Percentiles rank a stretch among this genome's conserved stretches.
These are phyloP conservation scores for Kwoniella sp. DNA, from an alignment of 768 basidiomycete species.

Conservation along the genomic window DNA sequence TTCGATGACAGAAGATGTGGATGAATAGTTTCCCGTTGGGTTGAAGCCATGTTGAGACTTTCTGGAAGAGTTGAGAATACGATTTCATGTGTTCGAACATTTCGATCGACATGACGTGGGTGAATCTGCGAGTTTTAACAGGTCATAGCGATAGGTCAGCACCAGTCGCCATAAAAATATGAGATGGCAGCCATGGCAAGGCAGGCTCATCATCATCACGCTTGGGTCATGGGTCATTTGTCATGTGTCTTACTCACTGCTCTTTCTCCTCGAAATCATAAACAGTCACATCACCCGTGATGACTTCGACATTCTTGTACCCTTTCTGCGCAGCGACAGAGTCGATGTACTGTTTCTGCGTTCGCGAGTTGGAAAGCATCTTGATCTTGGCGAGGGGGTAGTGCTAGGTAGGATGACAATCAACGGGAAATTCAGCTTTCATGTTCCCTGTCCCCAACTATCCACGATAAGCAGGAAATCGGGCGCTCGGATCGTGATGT, in stretches of 20 bases:
- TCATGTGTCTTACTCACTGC: slow-evolving; percentile 54
- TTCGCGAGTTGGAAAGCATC: slow-evolving; percentile 68
- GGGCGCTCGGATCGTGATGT: no score
- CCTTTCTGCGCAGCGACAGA: slow-evolving; percentile 60
- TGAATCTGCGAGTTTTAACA: slow-evolving; percentile 60
- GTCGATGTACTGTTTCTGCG: slow-evolving; percentile 70
- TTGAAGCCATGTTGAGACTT: slow-evolving; percentile 68
- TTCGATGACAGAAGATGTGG: slow-evolving; percentile 70
- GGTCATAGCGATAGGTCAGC: not conserved
- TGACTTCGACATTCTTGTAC: slow-evolving; percentile 65
- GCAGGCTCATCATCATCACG: no score
- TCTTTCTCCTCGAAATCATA: slow-evolving; percentile 63
- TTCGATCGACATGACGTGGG: slow-evolving; percentile 71
- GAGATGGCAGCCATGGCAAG: no score
- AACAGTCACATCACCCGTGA: slow-evolving; percentile 70
- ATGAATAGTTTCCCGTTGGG: slow-evolving; percentile 66
- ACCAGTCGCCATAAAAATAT: no score
- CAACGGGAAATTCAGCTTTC: slow-evolving; percentile 1
- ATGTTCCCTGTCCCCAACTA: no score
- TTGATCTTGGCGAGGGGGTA: slow-evolving; percentile 68
- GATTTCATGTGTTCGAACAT: slow-evolving; percentile 79
- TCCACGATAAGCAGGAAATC: no score
- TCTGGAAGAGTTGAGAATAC: slow-evolving; percentile 65
- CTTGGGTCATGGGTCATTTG: no score
- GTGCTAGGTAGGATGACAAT: slow-evolving; percentile 58